phyloP scores from a whole-genome alignment of 495 filamentous ascomycete genomes.

The Penicillium coffeae region DNA sequence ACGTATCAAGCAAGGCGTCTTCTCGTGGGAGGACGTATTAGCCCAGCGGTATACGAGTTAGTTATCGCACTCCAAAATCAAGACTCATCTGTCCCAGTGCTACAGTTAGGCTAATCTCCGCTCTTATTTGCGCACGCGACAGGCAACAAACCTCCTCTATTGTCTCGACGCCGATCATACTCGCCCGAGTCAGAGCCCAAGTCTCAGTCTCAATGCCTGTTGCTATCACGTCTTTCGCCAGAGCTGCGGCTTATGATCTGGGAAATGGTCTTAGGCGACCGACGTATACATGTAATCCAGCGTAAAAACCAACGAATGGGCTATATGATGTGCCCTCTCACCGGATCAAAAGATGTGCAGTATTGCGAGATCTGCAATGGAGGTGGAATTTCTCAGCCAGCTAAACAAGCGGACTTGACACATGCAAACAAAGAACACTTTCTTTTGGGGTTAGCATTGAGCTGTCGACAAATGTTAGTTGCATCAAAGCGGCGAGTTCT shows the following conservation, averaged over 20 bases:
- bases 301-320: constrained; percentile 31
- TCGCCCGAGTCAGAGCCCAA: constrained; percentile 6
- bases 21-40: constrained; percentile 48
- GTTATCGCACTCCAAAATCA: constrained; percentile 9
- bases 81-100: too few species aligned
- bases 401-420: constrained; percentile 12
- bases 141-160: constrained; percentile 39
- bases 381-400: constrained; percentile 22
- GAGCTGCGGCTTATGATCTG: constrained; percentile 47
- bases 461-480: constrained; percentile 25
- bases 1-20: constrained; percentile 39
- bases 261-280: constrained; percentile 34
- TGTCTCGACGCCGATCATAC: constrained; percentile 16
- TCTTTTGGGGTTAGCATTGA: constrained; percentile 20
- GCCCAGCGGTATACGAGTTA: constrained; percentile 45
- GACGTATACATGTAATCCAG: constrained; percentile 42
- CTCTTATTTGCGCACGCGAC: not conserved
- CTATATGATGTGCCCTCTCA: constrained; percentile 31
- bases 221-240: constrained; percentile 38
- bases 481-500: not conserved
- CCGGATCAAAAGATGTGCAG: too few species aligned
- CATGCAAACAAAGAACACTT: not conserved
- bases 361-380: constrained; percentile 42
- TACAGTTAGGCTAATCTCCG: not conserved
- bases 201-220: constrained; percentile 28